Conservation (phyloP, 805 yeast species). For the Zygosaccharomyces bisporus region DNA sequence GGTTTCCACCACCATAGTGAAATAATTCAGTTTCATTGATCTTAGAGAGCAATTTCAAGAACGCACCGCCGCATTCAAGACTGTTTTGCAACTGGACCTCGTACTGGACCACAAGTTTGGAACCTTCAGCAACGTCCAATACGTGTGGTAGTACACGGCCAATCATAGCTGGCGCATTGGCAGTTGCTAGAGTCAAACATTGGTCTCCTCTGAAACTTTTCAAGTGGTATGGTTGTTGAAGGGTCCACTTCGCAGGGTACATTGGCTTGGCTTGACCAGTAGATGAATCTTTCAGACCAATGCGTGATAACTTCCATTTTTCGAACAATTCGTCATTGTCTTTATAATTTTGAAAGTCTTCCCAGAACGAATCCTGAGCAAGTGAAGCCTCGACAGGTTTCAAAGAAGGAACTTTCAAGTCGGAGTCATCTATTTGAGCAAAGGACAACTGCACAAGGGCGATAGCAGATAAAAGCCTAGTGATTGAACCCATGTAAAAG, state of each 20-base stretch:
- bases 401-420: not conserved
- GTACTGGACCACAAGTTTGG: slow-evolving; percentile 78
- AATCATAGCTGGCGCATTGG: slow-evolving; percentile 81
- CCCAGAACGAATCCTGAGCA: slow-evolving; percentile 51
- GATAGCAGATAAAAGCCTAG: not conserved
- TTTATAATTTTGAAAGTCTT: slow-evolving; percentile 50
- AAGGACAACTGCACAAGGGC: not conserved
- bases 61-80: slow-evolving; percentile 84
- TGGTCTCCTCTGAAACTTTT: slow-evolving; percentile 49
- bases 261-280: slow-evolving; percentile 42
- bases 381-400: slow-evolving; percentile 33
- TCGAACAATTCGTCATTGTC: slow-evolving; percentile 38
- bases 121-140: slow-evolving; percentile 51
- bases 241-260: slow-evolving; percentile 71
- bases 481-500: not conserved
- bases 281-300: slow-evolving; percentile 32
- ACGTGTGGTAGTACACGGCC: slow-evolving; percentile 55
- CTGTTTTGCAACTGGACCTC: slow-evolving; percentile 83
- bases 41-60: slow-evolving; percentile 64
- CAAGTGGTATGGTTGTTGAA: slow-evolving; percentile 49
- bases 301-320: slow-evolving; percentile 60
- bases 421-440: not conserved
- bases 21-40: slow-evolving; percentile 35
- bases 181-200: slow-evolving; percentile 71
- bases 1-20: slow-evolving; percentile 43